These are phyloP conservation scores for Puccinia coronata DNA, from an alignment of 1,284 basidiomycete genomes.

Conservation along the genomic window DNA sequence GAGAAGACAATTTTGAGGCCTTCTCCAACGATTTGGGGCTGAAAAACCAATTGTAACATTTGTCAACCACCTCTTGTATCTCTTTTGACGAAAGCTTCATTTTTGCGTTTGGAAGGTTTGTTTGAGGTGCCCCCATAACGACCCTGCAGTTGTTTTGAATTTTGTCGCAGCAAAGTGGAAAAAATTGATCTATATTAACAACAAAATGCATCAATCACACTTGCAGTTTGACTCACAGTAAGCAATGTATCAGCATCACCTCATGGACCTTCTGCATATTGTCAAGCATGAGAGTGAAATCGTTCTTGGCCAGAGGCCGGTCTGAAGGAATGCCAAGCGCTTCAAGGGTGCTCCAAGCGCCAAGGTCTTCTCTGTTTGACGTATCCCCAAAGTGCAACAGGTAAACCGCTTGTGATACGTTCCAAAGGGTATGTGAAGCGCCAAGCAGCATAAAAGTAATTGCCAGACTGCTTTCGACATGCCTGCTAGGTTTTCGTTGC, in stretches of 20 bases:
- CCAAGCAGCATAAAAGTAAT: constrained; percentile 18
- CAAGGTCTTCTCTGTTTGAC: neutral
- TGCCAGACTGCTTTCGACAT: neutral
- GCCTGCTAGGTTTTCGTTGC: neutral
- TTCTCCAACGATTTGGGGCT: neutral
- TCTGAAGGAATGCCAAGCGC: neutral
- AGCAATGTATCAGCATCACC: constrained; percentile 1
- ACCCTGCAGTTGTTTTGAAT: neutral
- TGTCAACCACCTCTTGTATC: constrained; percentile 11
- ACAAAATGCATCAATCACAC: neutral
- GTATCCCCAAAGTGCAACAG: constrained; percentile 4
- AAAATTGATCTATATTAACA: neutral
- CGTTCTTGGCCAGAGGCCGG: neutral
- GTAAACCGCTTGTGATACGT: constrained; percentile 24
- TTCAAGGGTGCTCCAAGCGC: neutral
- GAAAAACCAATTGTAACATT: neutral
- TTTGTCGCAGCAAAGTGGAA: neutral
- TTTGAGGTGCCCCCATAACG: neutral
- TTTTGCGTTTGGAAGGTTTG: neutral
- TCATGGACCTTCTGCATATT: constrained; percentile 23
- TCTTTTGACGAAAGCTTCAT: neutral
- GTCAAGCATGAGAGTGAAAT: too few species aligned
- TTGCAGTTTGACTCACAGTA: neutral
- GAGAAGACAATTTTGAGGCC: neutral
- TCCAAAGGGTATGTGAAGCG: constrained; percentile 28